Evolutionary conservation across 768 basidiomycete genomes (phyloP), one percentile per base, ranked within the genome.

Genomic region (Glaciozyma martinii): DNA sequence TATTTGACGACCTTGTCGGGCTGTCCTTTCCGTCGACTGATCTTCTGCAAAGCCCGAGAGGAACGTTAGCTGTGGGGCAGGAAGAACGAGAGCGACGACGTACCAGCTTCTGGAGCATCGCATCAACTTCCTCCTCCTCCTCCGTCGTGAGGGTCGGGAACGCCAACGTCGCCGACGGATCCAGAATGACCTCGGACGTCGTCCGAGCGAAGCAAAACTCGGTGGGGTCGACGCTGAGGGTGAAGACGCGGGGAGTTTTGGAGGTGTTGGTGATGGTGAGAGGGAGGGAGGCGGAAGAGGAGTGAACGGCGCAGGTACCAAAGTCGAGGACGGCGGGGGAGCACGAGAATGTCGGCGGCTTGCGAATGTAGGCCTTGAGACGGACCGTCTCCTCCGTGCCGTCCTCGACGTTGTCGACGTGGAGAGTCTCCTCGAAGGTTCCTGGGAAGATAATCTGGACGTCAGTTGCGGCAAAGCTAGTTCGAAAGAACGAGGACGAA

Each of bases 341-440:
- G 55, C 74, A 73, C n/a, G 62, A 63, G 65, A 76, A 75, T 3
- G 56, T 56, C 33, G 56, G 56, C 21, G 56, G 56, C 7, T 27
- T 23, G 29, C 40, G 67, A 62, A 16, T 74, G 74, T n/a, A 67
- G n/a, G 76, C 76, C 61, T 76, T 76, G 54, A 76, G 72, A 27
- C 69, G 37, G 13, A 76, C 67, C n/a, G 62, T 69, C 60, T 75
- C 73, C 54, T 75, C 73, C 49, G 63, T 71, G 15, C 56, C 47
- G 50, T 75, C 75, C 47, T 74, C 64, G 21, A 75, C 71, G 66
- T 75, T 75, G 59, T 76, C 75, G 29, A 76, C 68, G 56, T 71
- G 67, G 5, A 76, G 66, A 16, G 65, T 72, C 65, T 76, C 76
- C 56, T 75, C 67, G 60, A 71, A 76, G 30, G 71, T 69, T 13